Evolutionary conservation across 768 basidiomycete genomes (phyloP), one percentile per base, ranked within the genome.

Genomic region (Calocybe indica): DNA sequence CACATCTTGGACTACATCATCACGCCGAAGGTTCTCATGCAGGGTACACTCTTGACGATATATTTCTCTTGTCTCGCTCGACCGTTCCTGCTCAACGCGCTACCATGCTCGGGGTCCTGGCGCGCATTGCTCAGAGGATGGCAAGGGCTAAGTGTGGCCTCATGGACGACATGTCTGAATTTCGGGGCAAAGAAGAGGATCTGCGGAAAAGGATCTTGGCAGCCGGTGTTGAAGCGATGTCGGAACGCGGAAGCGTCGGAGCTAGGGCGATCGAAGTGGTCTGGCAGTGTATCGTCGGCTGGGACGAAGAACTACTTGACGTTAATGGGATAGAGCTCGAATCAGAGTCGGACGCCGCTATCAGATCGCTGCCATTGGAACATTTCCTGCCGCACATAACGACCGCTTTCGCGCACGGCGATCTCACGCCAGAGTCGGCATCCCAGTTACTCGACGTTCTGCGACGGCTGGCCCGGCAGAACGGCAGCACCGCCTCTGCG

Each of bases 1-100:
- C 88, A 0, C 84, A 92, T 65, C 75, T 92, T 5, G 93, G 93
- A 4, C 71, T 95, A 3, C 92, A 97, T 63, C 93, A 96, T 59
- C 93, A 95, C 59, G 85, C 92, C 0, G 83, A 89, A 47, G 78
- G 84, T 1, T 66, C 71, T 31, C 80, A 75, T 48, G 93, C 93
- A 0, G 93, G 92, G 0, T 96, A 96, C 64, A 93, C 90, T 0
- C 68, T 95, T 1, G 83, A 90, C 38, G 93, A 95, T 50, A 72
- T 95, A 3, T 83, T 94, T 39, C 67, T 88, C 36, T 73, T 94
- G 7, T 80, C 83, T 3, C 71, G 89, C 35, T 92, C 90, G 0
- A 91, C 83, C 2, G 85, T 93, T 0, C 81, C 83, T 9, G 84
- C 87, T 5, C 93, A 97, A 59, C 75, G 92, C 32, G 80, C 85